Conservation (phyloP, 2,329 filamentous ascomycete genomes). For the Botryotinia calthae region DNA sequence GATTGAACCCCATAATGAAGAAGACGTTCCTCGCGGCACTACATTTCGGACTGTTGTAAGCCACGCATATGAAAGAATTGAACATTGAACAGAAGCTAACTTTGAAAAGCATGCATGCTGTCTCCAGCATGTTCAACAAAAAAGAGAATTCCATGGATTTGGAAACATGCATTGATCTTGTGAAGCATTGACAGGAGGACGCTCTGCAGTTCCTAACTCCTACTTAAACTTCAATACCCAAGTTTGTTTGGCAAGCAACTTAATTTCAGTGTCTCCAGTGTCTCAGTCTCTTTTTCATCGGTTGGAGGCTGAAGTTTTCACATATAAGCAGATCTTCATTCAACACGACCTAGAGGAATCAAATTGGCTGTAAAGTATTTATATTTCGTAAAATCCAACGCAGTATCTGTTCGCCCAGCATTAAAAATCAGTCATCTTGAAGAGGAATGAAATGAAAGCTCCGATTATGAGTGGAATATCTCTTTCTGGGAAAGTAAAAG, state of each 20-base stretch:
- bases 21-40: not conserved
- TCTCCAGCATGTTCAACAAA: not conserved
- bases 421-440: not conserved
- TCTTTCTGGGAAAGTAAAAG: fast-evolving
- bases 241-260: not conserved
- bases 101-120: not conserved
- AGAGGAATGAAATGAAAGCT: not conserved
- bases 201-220: no score
- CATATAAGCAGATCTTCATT: not conserved
- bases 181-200: not conserved
- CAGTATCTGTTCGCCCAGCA: not conserved
- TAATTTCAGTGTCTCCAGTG: not conserved
- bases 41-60: not conserved
- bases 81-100: not conserved
- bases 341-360: not conserved
- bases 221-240: no score
- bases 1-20: fast-evolving
- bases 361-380: not conserved
- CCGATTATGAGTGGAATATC: no score
- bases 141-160: not conserved
- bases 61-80: not conserved
- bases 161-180: not conserved
- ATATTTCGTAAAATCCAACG: not conserved
- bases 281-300: not conserved
- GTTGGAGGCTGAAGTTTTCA: not conserved